Base-by-base conservation (phyloP, 805 yeast genomes). In the Saturnispora gosingensis region DNA sequence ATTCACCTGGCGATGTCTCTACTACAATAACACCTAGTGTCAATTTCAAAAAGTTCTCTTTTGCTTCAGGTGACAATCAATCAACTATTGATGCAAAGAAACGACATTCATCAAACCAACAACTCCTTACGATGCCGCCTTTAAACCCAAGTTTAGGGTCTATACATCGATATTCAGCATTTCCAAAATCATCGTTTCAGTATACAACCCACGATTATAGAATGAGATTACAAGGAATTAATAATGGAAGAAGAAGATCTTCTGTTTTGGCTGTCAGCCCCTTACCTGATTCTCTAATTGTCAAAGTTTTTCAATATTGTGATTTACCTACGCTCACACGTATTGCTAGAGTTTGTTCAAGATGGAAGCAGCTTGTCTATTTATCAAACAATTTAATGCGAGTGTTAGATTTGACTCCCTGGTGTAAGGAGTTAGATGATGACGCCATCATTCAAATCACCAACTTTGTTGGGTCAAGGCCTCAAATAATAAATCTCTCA, bases 381-480 rank as follows among this genome's bases (percentile, higher is more conserved):
- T 73, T 77, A 32, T 80, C 85, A 0, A 77, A 81, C 1, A 73
- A 71, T 18, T 68, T 84, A 35, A 77, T 76, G 58, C 71, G 69
- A 20, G 63, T 43, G 0, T 68, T 85, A 46, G 87, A 84, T 59
- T 67, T 85, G 54, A 73, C 76, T 0, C 79, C 78, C 1, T 85
- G 83, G 78, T 81, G 77, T 62, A 79, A 83, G 3, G 65, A 74
- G 5, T 71, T 85, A 20, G 74, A 78, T 58, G 90, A 85, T 64
- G 61, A 70, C 7, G 76, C 80, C 0, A 67, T 85, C 49, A 72
- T 74, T 11, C 70, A 75, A 43, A 82, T 85, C 51, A 79, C 85
- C 0, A 78, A 81, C 57, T 82, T 85, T 64, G 89, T 81, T 15
- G 88, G 88, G 1, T 72, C 85, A 3, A 69, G 89, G 50, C 90